A percentile compares a stretch with the other conserved stretches of the same genome.
Evolutionary conservation across 306 rosid species (phyloP).

Genomic region (Quercus ilex): DNA sequence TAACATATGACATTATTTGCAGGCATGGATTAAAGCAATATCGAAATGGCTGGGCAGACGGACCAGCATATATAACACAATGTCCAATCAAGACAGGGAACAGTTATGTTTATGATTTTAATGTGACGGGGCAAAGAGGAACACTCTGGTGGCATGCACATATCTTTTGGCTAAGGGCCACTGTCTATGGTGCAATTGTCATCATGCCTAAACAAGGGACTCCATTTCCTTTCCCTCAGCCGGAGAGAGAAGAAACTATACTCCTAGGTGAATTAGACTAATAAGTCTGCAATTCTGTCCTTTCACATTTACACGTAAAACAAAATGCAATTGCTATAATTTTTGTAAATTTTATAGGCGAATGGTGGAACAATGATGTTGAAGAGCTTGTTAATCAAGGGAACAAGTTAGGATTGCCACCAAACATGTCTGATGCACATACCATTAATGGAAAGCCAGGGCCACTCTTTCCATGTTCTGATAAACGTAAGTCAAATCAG

Average conservation of each 20-base stretch:
- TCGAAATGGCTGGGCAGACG: conserved; percentile 42
- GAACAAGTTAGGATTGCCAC: conserved; percentile 35
- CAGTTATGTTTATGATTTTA: conserved; percentile 21
- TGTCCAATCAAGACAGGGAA: conserved; percentile 34
- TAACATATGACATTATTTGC: neutral
- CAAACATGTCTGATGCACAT: conserved; percentile 36
- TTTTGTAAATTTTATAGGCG: conserved; percentile 17
- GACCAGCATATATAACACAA: conserved; percentile 38
- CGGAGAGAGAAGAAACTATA: conserved; percentile 18
- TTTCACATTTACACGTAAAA: neutral
- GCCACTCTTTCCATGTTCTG: conserved; percentile 30
- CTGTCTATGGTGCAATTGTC: conserved; percentile 34
- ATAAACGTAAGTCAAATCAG: conserved; percentile 22
- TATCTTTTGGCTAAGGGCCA: conserved; percentile 38
- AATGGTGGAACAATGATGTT: conserved; percentile 39
- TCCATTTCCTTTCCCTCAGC: conserved; percentile 29
- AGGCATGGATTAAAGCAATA: conserved; percentile 43
- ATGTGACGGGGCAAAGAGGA: conserved; percentile 37
- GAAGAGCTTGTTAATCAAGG: conserved; percentile 34
- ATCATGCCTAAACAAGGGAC: conserved; percentile 25
- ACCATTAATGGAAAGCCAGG: conserved; percentile 39
- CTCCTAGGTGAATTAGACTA: conserved; percentile 21
- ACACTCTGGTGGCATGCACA: conserved; percentile 45
- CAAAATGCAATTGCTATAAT: neutral
- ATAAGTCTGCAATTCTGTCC: neutral